A percentile compares a stretch with the other conserved stretches of the same genome.
Conservation (phyloP, 768 basidiomycete species). For the Termitomyces sp. region DNA sequence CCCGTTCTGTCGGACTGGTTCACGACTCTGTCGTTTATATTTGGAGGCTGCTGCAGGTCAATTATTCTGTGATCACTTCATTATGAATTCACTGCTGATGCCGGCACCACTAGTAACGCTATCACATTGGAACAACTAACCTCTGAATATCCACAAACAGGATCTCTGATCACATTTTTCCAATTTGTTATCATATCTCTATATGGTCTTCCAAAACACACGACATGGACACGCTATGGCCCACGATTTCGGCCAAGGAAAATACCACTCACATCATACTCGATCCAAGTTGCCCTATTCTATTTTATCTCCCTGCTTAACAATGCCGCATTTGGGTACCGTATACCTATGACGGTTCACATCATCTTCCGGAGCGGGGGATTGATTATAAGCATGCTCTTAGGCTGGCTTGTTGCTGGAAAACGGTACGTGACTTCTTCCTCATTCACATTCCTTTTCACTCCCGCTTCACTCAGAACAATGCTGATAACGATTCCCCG, state of each 20-base stretch:
- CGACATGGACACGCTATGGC: conserved; percentile 45
- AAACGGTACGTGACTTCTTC: conserved; percentile 46
- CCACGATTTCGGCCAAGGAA: conserved; percentile 58
- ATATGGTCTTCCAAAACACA: conserved; percentile 65
- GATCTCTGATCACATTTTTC: conserved; percentile 82
- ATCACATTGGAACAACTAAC: conserved; percentile 75
- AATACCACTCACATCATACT: conserved; percentile 71
- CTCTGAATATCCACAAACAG: conserved; percentile 61
- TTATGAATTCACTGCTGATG: neutral
- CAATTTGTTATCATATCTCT: conserved; percentile 81
- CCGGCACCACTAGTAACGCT: conserved; percentile 56
- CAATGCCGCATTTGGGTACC: conserved; percentile 85
- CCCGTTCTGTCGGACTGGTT: conserved; percentile 42
- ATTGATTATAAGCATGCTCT: conserved; percentile 75
- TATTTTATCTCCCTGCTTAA: conserved; percentile 79
- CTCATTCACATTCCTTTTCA: neutral
- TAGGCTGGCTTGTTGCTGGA: conserved; percentile 66
- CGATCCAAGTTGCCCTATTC: conserved; percentile 80
- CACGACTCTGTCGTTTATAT: conserved; percentile 68
- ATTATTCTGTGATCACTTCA: neutral
- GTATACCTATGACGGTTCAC: conserved; percentile 88
- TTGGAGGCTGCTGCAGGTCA: conserved; percentile 88
- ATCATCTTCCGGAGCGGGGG: conserved; percentile 94
- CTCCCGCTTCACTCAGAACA: too few relatives aligned
- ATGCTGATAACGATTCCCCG: neutral